Base-by-base conservation (phyloP, 1,284 basidiomycete genomes). In the Afroboletus lepidellus region DNA sequence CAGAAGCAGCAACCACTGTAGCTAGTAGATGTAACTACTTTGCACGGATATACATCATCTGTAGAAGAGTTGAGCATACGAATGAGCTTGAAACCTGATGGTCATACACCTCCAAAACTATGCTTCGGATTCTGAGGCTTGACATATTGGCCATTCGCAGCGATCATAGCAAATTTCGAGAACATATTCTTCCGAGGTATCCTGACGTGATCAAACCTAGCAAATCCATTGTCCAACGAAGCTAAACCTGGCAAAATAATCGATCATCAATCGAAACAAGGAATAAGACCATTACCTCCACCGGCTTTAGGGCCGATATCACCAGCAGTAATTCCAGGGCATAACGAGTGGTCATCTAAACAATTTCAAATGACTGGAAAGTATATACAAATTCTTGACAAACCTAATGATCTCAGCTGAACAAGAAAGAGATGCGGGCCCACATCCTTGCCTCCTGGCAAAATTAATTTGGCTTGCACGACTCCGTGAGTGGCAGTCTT, bases 371-470 rank as follows among this genome's bases (percentile, higher is more conserved):
- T 8, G 7, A n/a, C 21, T 1, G 16, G 47, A 25, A 42, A 41
- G 24, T 0, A 18, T 9, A 13, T 6, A 3, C 9, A 3, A 23
- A 36, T 23, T 42, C 2, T 16, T 44, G 41, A 57, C 51, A 41
- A 48, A 78, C 87, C 76, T 38, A 88, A 60, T 18, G 79, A 81
- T 33, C 88, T 71, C 11, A 91, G 67, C 60, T 86, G 86, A 1
- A 87, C 72, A 54, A 92, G 79, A 71, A 92, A 93, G 34, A 92
- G 70, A 69, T 92, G 90, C 2, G 90, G 89, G 0, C 90, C 90
- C 55, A 82, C 69, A 57, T 85, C 78, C 62, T 80, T 78, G 21
- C 82, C 85, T 7, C 69, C 75, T 0, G 84, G 78, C 11, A 92
- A 72, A 50, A 90, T 79, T 12, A 93, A 72, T 56, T 87, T 83